Base-by-base conservation (phyloP, 2,329 filamentous ascomycete species). In the Fusarium algeriense region DNA sequence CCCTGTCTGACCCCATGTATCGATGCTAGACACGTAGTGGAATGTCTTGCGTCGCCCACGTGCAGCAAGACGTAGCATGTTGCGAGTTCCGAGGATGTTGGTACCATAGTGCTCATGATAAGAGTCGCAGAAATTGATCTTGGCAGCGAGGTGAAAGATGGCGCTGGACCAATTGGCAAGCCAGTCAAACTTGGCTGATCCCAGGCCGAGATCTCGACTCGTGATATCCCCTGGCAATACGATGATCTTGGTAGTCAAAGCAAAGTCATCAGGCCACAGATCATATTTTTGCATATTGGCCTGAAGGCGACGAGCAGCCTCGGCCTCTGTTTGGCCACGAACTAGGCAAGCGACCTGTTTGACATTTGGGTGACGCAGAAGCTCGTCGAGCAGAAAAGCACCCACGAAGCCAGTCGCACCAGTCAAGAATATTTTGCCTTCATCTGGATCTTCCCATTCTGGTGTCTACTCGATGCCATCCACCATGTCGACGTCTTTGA, bases 91-190 rank as follows among this genome's bases (percentile, higher is more conserved):
- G 4, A 59, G 46, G 37, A 59, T 59, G 13, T 59, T 59, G 46
- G 46, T 34, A 32, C 53, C 17, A 17, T 59, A 59, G 34, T 59
- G 56, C n/a, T 59, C 35, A 43, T 53, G 46, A 28, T 59, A 59
- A 1, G 56, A 59, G n/a, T 59, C 56, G 13, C 56, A 59, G 19
- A 59, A 53, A 9, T 59, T 59, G 37, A 59, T 32, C 28, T 59
- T 59, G 28, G 56, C 56, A 35, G 56, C 56, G 3, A 59, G 46
- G 17, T 59, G 56, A 40, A 59, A 59, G 20, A 59, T 43, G 45
- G 37, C 37, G 14, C 56, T 59, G 20, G 20, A 35, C 56, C 56
- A 59, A 32, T 59, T 53, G 26, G 37, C 37, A 11, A 59, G 45
- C 56, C 56, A 59, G 6, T 53, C 46, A 34, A 53, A 53, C 46